Evolutionary conservation across 164 flowering plant genomes (phyloP), one percentile per base, ranked within the genome.

Genomic region (Macadamia integrifolia): DNA sequence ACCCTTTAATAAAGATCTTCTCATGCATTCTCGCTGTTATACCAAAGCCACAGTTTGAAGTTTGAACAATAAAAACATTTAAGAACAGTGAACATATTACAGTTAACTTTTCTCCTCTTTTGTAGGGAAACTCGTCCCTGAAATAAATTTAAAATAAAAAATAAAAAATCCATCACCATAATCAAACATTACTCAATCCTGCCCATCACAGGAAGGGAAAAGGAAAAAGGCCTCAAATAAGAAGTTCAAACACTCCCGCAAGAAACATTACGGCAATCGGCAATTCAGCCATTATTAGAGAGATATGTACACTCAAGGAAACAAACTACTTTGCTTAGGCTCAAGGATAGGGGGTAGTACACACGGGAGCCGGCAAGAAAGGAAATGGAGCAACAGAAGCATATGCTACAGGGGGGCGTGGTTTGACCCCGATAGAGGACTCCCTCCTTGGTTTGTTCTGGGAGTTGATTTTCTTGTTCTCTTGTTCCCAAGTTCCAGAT

Each of bases 371-470:
- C 7, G 94, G 98, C 74, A 92, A 78, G 78, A 90, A 92, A 12
- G 98, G 98, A 61, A 92, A 92, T 30, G 97, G 97, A 6, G 98
- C 95, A 64, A 80, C 72, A 9, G 98, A 92, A 18, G 98, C 98
- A 76, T 80, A 89, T 2, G 98, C 84, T 8, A 92, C 95, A 15
- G 91, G 98, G 6, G 95, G 80, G 0, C 88, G 86, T 18, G 78
- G 61, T 58, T 73, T 77, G 43, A 46, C 23, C n/a, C 64, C 60
- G 14, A 32, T 17, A 6, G 29, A 12, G 2, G 69, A 28, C 12
- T 35, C 61, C 66, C 35, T 69, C 63, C 61, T 58, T 23, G 2
- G 57, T 52, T 78, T 74, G n/a, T 32, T 71, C 63, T 66, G 40
- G 13, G 32, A 35, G 3, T 62, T n/a, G 10, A 32, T 40, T 57